Evolutionary conservation across 2,329 filamentous ascomycete species (phyloP).

Genomic region (Colletotrichum navitas): DNA sequence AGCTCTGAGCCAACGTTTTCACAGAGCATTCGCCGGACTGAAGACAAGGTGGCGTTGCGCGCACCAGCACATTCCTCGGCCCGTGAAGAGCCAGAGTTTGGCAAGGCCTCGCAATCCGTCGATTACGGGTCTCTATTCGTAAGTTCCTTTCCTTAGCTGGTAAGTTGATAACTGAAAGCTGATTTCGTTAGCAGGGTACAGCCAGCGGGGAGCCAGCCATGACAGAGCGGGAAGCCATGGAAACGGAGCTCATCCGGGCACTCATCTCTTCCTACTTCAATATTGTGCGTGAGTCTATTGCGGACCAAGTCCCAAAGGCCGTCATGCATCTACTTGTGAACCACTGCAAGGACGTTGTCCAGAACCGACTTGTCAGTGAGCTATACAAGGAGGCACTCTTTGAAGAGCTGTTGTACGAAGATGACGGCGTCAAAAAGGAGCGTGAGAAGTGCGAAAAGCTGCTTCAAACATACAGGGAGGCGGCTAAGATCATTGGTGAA

Average conservation of each 20-base stretch:
- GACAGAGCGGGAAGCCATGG: slow-evolving; percentile 95
- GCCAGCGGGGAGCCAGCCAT: slow-evolving; percentile 82
- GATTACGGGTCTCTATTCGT: slow-evolving; percentile 68
- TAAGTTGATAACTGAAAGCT: slow-evolving; percentile 39
- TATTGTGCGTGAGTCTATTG: slow-evolving; percentile 98
- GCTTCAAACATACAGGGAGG: slow-evolving; percentile 94
- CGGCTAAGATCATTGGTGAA: slow-evolving; percentile 97
- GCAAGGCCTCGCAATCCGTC: slow-evolving; percentile 53
- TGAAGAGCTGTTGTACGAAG: slow-evolving; percentile 94
- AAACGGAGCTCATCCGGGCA: slow-evolving; percentile 96
- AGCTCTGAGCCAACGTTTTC: slow-evolving; percentile 84
- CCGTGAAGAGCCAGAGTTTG: slow-evolving; percentile 56
- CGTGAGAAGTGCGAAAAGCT: slow-evolving; percentile 98
- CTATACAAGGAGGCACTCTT: slow-evolving; percentile 94
- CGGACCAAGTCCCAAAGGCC: slow-evolving; percentile 97
- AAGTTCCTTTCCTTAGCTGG: slow-evolving; percentile 53
- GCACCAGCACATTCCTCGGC: slow-evolving; percentile 57
- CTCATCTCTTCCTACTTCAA: slow-evolving; percentile 99
- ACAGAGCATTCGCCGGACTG: slow-evolving; percentile 82
- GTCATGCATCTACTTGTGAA: slow-evolving; percentile 99
- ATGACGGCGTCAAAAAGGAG: slow-evolving; percentile 97
- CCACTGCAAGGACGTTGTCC: slow-evolving; percentile 97
- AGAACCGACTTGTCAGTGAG: slow-evolving; percentile 95
- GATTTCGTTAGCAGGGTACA: slow-evolving; percentile 56
- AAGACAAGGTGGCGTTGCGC: slow-evolving; percentile 68